Evolutionary conservation across 1,284 basidiomycete species (phyloP), one percentile per base, ranked within the genome.

Genomic region (Moesziomyces parantarcticus): DNA sequence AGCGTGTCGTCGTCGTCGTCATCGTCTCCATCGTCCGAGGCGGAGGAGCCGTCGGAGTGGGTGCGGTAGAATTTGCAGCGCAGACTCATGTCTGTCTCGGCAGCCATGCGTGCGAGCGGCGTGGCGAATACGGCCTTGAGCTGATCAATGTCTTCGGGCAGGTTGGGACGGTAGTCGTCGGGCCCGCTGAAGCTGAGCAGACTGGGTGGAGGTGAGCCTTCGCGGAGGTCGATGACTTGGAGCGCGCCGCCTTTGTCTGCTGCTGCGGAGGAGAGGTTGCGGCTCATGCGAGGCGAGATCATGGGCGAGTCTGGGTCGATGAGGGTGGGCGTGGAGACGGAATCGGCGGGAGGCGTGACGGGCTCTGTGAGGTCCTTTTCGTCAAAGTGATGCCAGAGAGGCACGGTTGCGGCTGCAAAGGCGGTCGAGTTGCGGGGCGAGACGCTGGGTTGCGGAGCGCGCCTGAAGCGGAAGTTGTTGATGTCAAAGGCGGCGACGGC

Each of bases 401-500:
- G 56, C 51, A 63, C 10, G 3, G 54, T 50, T 18, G 52, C 39
- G 2, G 51, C 23, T 2, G 57, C 52, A 32, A 53, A 47, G 34
- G 48, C 44, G 45, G 41, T 42, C n/a, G 61, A 65, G 26, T 32
- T 42, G 6, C 66, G 57, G 3, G 59, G 66, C 13, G 66, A 69
- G 40, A 56, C 50, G 39, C 32, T 49, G 34, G 40, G 45, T 22
- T 34, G 22, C 5, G 56, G 29, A 16, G 44, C 36, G 14, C 51
- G 52, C 14, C 53, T 32, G 46, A 69, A 50, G 36, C 62, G 68
- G 44, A 65, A 65, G 44, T 60, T 61, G 55, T 54, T 62, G 43
- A 71, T 47, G 18, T 71, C 68, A 39, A 71, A 65, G 9, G 62
- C 68, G 22, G 52, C 68, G 2, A 71, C 62, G 5, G 49, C 68